Evolutionary conservation across 345 rosid genomes (phyloP).

Genomic region (Arabidopsis thaliana): TAIR10.1 NC_003070.9:3007501-3008000

Average conservation of each 20-base stretch:
- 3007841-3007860: slow-evolving; percentile 20
- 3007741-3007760: slow-evolving; percentile 50
- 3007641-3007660: background rate
- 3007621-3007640: slow-evolving; percentile 11
- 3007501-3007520: background rate
- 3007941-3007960: slow-evolving; percentile 96
- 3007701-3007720: slow-evolving; percentile 91
- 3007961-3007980: slow-evolving; percentile 90
- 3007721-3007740: slow-evolving; percentile 62
- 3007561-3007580: background rate
- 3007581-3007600: background rate
- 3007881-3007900: background rate
- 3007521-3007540: background rate
- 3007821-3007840: slow-evolving; percentile 10
- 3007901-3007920: slow-evolving; percentile 48
- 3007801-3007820: background rate
- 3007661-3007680: slow-evolving; percentile 19
- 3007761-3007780: background rate
- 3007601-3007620: slow-evolving; percentile 6
- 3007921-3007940: slow-evolving; percentile 81
- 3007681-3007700: slow-evolving; percentile 94
- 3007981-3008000: slow-evolving; percentile 97
- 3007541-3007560: background rate
- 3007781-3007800: background rate
- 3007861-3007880: slow-evolving; percentile 8